These are phyloP conservation scores for Raffaelea deltoideospora DNA, from an alignment of 2,329 filamentous ascomycete species.

Conservation along the genomic window DNA sequence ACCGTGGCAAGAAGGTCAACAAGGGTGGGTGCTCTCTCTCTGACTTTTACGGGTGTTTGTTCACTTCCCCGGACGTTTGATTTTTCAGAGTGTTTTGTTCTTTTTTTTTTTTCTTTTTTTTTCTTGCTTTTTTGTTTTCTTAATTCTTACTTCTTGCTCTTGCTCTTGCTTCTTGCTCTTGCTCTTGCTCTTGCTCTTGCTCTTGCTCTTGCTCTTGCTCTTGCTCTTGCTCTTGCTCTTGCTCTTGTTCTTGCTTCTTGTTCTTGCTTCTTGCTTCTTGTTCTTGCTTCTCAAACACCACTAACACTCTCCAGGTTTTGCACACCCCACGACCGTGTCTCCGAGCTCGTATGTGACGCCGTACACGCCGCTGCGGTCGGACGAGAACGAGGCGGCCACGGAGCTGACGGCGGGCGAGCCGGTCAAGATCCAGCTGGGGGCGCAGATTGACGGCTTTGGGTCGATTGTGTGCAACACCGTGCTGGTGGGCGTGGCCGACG, in stretches of 20 bases:
- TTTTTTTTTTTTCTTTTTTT: not conserved
- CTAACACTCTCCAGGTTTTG: slow-evolving; percentile 62
- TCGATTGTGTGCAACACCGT: slow-evolving; percentile 93
- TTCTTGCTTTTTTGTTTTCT: not conserved
- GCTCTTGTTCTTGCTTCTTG: too few relatives aligned
- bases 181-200: not conserved
- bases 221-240: not conserved
- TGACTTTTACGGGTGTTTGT: too few relatives aligned
- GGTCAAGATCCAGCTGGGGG: slow-evolving; percentile 97
- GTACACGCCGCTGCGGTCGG: slow-evolving; percentile 82
- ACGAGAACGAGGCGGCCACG: slow-evolving; percentile 66
- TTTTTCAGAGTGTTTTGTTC: not conserved
- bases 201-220: not conserved
- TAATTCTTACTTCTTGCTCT: not conserved
- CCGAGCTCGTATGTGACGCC: slow-evolving; percentile 90
- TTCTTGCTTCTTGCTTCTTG: too few relatives aligned
- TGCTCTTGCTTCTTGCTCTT: not conserved
- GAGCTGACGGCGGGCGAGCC: slow-evolving; percentile 74
- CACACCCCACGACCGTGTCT: slow-evolving; percentile 89
- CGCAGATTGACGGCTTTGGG: slow-evolving; percentile 90
- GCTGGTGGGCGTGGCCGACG: slow-evolving; percentile 49
- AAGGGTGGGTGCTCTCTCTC: slow-evolving; percentile 54
- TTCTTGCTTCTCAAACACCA: too few relatives aligned
- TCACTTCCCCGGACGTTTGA: too few relatives aligned
- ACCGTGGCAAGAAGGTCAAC: slow-evolving; percentile 91